Percentiles rank a stretch among this genome's conserved stretches.
phyloP scores from a whole-genome alignment of 345 rosid genomes.

The Murraya paniculata region DNA sequence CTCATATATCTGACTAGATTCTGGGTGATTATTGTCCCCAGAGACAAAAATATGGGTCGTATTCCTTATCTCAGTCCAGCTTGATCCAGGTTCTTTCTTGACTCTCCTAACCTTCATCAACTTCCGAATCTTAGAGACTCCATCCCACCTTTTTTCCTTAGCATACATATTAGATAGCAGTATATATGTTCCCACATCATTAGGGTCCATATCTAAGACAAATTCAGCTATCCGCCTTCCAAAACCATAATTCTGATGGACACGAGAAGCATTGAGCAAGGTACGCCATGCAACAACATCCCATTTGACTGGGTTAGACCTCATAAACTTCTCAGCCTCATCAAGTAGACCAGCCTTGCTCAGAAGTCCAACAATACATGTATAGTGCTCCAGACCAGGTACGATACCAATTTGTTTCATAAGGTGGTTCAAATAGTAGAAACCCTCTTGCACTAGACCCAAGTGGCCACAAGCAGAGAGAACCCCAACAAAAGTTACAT shows the following conservation, averaged over 20 bases:
- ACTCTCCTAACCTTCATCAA: slow-evolving; percentile 57
- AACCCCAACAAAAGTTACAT: slow-evolving; percentile 73
- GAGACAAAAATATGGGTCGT: slow-evolving; percentile 62
- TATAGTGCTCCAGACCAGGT: slow-evolving; percentile 76
- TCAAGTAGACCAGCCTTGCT: slow-evolving; percentile 68
- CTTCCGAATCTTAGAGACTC: slow-evolving; percentile 56
- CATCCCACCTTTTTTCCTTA: slow-evolving; percentile 69
- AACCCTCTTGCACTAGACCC: slow-evolving; percentile 56
- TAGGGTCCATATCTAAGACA: slow-evolving; percentile 48
- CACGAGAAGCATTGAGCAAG: slow-evolving; percentile 65
- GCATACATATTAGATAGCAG: slow-evolving; percentile 65
- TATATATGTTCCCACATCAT: slow-evolving; percentile 62
- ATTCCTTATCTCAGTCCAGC: slow-evolving; percentile 68
- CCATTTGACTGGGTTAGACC: slow-evolving; percentile 60
- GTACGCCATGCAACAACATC: slow-evolving; percentile 81
- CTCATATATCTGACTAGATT: slow-evolving; percentile 43
- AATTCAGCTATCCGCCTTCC: slow-evolving; percentile 57
- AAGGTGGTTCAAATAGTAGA: slow-evolving; percentile 50
- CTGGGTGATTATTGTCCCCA: slow-evolving; percentile 63
- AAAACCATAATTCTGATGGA: slow-evolving; percentile 53
- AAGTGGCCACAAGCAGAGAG: slow-evolving; percentile 76
- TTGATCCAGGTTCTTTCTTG: slow-evolving; percentile 89
- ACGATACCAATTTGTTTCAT: slow-evolving; percentile 52
- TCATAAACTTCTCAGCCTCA: slow-evolving; percentile 62
- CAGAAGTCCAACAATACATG: slow-evolving; percentile 72